These are phyloP conservation scores for Dothiorella sarmentorum DNA, from an alignment of 2,329 filamentous ascomycete genomes.

Conservation along the genomic window DNA sequence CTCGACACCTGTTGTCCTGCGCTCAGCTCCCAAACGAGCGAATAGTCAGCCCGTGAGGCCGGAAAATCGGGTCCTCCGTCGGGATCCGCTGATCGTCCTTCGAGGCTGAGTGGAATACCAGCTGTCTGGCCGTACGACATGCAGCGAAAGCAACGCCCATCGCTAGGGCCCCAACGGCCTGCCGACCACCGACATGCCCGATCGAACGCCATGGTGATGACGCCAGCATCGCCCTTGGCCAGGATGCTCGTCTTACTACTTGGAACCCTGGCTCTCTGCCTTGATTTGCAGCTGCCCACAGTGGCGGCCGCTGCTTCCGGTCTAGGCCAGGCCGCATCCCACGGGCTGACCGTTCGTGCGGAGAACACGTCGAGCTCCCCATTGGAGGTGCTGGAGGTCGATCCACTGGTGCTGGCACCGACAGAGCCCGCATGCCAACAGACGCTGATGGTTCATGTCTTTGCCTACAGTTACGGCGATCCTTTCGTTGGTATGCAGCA, in stretches of 20 bases:
- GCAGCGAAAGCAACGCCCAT: slow-evolving; percentile 1
- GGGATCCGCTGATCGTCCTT: neutral
- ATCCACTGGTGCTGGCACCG: slow-evolving; percentile 60
- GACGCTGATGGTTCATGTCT: slow-evolving; percentile 67
- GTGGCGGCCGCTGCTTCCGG: neutral
- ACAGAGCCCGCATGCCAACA: slow-evolving; percentile 45
- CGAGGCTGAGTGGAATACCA: slow-evolving; percentile 1
- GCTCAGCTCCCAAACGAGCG: neutral
- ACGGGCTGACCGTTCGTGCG: slow-evolving; percentile 5
- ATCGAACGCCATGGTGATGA: neutral
- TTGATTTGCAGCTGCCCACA: slow-evolving; percentile 4
- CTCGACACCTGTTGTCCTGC: neutral
- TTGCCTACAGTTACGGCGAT: slow-evolving; percentile 68
- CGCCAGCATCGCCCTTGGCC: neutral
- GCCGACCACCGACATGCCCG: neutral
- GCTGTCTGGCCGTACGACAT: neutral
- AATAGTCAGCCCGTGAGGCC: neutral
- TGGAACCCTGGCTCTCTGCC: neutral
- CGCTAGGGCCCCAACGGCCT: slow-evolving; percentile 4
- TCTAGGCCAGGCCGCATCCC: neutral
- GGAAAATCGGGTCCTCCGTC: neutral
- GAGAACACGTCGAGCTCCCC: slow-evolving; percentile 24
- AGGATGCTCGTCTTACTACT: slow-evolving; percentile 8
- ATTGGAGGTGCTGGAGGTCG: slow-evolving; percentile 66
- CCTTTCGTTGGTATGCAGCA: slow-evolving; percentile 61